Percentiles rank a stretch among this genome's conserved stretches.
Evolutionary conservation across 2,329 filamentous ascomycete species (phyloP).

Genomic region (Claviceps pazoutovae): DNA sequence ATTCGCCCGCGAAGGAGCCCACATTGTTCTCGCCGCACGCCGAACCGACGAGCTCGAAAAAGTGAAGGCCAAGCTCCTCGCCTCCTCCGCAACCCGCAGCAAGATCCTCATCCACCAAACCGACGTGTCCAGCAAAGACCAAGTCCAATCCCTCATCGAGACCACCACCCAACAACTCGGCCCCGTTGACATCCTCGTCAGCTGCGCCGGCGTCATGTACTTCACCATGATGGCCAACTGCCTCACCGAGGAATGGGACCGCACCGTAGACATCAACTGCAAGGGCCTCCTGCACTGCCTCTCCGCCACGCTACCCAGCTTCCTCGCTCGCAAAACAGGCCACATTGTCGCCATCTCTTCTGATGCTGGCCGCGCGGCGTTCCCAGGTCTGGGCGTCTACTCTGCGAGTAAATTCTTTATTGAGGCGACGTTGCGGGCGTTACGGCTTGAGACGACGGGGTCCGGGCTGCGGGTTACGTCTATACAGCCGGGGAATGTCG

Average conservation of each 20-base stretch:
- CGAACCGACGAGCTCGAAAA: constrained; percentile 54
- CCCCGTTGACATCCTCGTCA: constrained; percentile 64
- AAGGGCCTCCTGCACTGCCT: constrained; percentile 67
- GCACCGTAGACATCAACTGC: constrained; percentile 75
- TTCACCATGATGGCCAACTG: constrained; percentile 76
- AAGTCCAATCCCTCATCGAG: constrained; percentile 53
- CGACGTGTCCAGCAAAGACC: constrained; percentile 52
- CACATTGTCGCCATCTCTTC: constrained; percentile 75
- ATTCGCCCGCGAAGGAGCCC: constrained; percentile 55
- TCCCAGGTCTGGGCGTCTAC: constrained; percentile 70
- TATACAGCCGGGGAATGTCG: constrained; percentile 65
- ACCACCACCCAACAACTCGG: constrained; percentile 49
- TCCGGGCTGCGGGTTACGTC: constrained; percentile 58
- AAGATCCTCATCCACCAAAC: constrained; percentile 57
- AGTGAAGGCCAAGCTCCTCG: constrained; percentile 44
- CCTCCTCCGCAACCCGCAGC: constrained; percentile 42
- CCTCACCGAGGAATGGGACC: constrained; percentile 63
- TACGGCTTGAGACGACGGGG: constrained; percentile 64
- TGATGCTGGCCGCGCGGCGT: constrained; percentile 68
- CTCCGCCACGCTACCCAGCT: constrained; percentile 52
- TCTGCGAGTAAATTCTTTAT: constrained; percentile 78
- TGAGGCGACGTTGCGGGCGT: constrained; percentile 61
- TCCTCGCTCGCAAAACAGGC: constrained; percentile 54
- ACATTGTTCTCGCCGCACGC: constrained; percentile 59
- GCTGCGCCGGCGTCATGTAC: constrained; percentile 77